A percentile compares a stretch with the other conserved stretches of the same genome.
phyloP scores from a whole-genome alignment of 495 filamentous ascomycete species.

The Xylaria palmicola region DNA sequence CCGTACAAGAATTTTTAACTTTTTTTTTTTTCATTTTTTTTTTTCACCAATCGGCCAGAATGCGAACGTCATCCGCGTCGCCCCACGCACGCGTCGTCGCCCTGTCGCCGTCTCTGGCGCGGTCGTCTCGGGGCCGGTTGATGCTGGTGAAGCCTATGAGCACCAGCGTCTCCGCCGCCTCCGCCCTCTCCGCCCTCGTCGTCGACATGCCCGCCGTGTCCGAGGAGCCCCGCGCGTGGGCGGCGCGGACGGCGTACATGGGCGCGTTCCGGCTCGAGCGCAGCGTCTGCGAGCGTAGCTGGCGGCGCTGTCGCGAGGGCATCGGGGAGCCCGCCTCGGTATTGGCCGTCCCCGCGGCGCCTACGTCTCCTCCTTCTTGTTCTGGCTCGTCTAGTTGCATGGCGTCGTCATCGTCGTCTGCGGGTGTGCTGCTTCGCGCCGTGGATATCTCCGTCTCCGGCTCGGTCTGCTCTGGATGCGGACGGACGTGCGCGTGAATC shows the following conservation, averaged over 20 bases:
- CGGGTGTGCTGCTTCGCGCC: neutral
- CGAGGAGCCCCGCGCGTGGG: conserved; percentile 1
- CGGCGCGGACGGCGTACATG: neutral
- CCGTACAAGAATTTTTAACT: too few species aligned
- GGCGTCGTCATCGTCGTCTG: neutral
- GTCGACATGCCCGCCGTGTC: neutral
- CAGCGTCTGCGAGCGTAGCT: conserved; percentile 1
- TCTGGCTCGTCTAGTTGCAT: neutral
- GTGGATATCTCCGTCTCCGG: too few species aligned
- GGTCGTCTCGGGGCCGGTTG: neutral
- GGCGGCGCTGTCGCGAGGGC: neutral
- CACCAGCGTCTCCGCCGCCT: neutral
- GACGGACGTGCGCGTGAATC: too few species aligned
- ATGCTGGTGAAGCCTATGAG: neutral
- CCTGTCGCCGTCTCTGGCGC: too few species aligned
- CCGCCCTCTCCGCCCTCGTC: neutral
- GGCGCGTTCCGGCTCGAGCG: neutral
- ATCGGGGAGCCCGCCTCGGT: conserved; percentile 5
- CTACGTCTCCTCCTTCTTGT: neutral
- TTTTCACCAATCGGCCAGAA: neutral
- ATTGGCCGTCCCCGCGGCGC: too few species aligned
- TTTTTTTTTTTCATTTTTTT: too few species aligned
- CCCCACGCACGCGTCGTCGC: too few species aligned
- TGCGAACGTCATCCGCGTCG: neutral
- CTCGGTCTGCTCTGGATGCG: too few species aligned